Evolutionary conservation across 2,329 filamentous ascomycete genomes (phyloP).

Genomic region (Colletotrichum simmondsii): DNA sequence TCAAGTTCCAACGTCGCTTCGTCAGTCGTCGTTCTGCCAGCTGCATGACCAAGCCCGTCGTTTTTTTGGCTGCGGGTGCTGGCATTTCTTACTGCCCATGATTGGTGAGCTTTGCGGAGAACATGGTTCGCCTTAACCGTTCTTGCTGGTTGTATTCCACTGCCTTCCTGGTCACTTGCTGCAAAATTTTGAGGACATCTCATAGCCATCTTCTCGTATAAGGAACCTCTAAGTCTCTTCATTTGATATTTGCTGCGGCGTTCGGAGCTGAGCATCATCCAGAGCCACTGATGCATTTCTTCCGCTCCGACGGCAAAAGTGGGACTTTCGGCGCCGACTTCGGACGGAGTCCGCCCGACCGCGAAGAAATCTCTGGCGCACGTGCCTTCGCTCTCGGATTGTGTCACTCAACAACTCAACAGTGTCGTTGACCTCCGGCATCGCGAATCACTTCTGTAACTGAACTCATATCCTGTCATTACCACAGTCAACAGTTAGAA

Average conservation of each 20-base stretch:
- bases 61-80: no score
- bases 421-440: background rate
- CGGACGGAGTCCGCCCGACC: slow-evolving; percentile 28
- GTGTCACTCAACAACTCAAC: slow-evolving; percentile 24
- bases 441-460: background rate
- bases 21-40: no score
- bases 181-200: no score
- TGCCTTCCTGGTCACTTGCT: no score
- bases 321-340: slow-evolving; percentile 21
- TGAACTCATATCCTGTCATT: background rate
- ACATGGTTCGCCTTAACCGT: no score
- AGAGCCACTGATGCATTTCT: background rate
- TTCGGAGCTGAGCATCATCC: background rate
- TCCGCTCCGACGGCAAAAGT: background rate
- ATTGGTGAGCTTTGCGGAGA: no score
- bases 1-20: no score
- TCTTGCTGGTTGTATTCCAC: no score
- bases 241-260: background rate
- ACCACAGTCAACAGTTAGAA: background rate
- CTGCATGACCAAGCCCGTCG: no score
- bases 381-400: slow-evolving; percentile 5
- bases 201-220: background rate
- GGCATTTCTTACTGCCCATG: no score
- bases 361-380: slow-evolving; percentile 21
- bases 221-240: background rate